These are phyloP conservation scores for Trametes polyzona DNA, from an alignment of 1,284 basidiomycete species.

Conservation along the genomic window DNA sequence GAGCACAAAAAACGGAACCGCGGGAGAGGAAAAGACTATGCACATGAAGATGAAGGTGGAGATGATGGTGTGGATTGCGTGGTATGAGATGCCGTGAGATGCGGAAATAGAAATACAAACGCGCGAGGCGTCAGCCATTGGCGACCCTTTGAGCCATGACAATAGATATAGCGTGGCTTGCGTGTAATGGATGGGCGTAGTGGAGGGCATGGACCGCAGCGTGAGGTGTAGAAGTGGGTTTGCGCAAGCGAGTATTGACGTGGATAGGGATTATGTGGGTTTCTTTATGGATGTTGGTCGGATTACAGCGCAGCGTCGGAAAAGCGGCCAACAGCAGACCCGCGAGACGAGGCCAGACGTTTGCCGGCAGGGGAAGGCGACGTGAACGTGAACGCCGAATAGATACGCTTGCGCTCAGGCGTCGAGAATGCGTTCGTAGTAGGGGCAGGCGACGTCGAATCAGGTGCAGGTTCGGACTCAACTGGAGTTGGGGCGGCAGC, in stretches of 20 bases:
- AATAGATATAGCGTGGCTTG: background rate
- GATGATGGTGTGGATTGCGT: conserved; percentile 19
- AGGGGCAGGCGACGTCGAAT: background rate
- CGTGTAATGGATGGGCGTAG: background rate
- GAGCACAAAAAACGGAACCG: background rate
- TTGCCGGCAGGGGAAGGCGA: conserved; percentile 64
- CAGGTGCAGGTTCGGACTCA: background rate
- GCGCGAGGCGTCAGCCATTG: conserved; percentile 6
- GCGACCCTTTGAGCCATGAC: conserved; percentile 20
- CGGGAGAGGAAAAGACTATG: conserved; percentile 5
- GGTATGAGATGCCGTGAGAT: conserved; percentile 19
- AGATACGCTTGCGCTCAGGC: conserved; percentile 70
- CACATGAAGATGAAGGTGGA: conserved; percentile 4
- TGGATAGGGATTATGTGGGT: background rate
- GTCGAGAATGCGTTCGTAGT: conserved; percentile 53
- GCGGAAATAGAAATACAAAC: conserved; percentile 19
- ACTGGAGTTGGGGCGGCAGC: background rate
- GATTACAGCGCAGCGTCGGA: conserved; percentile 26
- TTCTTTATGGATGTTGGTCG: background rate
- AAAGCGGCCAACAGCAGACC: conserved; percentile 29
- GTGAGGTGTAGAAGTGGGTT: too few relatives aligned
- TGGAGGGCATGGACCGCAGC: too few relatives aligned
- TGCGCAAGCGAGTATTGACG: too few relatives aligned
- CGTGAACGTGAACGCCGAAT: conserved; percentile 76
- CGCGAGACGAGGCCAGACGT: conserved; percentile 43